Conservation (phyloP, 139 green algal species). For the Tetradesmus lagerheimii region DNA sequence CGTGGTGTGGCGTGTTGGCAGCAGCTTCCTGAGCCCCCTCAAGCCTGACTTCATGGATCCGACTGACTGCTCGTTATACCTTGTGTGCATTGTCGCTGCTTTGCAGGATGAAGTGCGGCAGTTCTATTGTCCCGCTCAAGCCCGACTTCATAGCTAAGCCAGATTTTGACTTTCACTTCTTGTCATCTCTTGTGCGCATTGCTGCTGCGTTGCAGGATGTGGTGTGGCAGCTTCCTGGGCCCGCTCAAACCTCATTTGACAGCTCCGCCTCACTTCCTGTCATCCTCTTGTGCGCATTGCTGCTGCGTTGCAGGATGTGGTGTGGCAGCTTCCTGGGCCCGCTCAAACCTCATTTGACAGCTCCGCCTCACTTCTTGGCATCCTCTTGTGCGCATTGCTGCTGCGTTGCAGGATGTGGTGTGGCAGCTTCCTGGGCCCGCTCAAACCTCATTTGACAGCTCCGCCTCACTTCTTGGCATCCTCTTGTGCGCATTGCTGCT, state of each 20-base stretch:
- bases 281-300: too few relatives aligned
- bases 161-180: too few relatives aligned
- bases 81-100: constrained; percentile 48
- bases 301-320: background rate
- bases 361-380: too few relatives aligned
- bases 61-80: too few relatives aligned
- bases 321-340: background rate
- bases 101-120: background rate
- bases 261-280: too few relatives aligned
- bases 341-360: background rate
- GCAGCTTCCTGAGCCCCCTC: constrained; percentile 78
- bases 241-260: constrained; percentile 83
- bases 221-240: constrained; percentile 75
- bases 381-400: too few relatives aligned
- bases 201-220: constrained; percentile 72
- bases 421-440: constrained; percentile 75
- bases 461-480: constrained; percentile 78
- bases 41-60: constrained; percentile 84
- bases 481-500: background rate
- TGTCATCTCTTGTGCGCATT: too few relatives aligned
- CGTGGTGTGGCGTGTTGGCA: constrained; percentile 77
- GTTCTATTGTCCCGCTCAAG: background rate
- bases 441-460: constrained; percentile 42
- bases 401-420: constrained; percentile 79
- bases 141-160: too few relatives aligned